Base-by-base conservation (phyloP, 345 rosid genomes). In the Brassica rapa region DNA sequence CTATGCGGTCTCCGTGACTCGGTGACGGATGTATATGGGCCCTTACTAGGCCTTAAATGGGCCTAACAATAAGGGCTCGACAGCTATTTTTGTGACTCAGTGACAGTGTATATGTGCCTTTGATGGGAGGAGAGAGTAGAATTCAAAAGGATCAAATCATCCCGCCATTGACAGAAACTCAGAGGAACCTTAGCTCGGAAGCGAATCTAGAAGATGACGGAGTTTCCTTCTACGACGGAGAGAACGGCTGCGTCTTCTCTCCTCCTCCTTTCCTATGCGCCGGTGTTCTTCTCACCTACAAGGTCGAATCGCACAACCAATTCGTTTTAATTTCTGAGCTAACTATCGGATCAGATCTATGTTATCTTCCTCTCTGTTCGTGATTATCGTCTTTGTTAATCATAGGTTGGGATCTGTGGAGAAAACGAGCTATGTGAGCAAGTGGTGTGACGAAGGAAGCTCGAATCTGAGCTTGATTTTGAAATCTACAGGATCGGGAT, bases 191-290 rank as follows among this genome's bases (percentile, higher is more conserved):
- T 77, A 21, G 6, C 1, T 64, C 43, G 70, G 66, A 62, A 66
- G 75, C 3, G 11, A 62, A 49, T 4, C 9, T 68, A 8, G 19
- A 55, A 35, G 68, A 89, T 85, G 88, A 62, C 62, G 74, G 77
- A 80, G 63, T 93, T 91, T 84, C 98, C 99, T 29, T 85, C 90
- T 53, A 67, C 84, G 53, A 75, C 73, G 32, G 99, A 91, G 82
- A 84, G 75, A 83, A 67, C 83, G 2, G 96, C 83, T 29, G 97
- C 98, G 78, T 86, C 96, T 12, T 86, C 96, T 74, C 98, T 91
- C 12, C 91, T 92, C 77, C 90, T 87, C 14, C 97, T 93, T 83
- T 88, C 91, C 35, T 24, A 72, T 62, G 53, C 61, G 16, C 72
- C 86, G 41, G 69, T 49, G 7, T 59, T 85, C 68, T 70, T 71